Evolutionary conservation across 2,329 filamentous ascomycete species (phyloP).

Genomic region (Penicillium glabrum): DNA sequence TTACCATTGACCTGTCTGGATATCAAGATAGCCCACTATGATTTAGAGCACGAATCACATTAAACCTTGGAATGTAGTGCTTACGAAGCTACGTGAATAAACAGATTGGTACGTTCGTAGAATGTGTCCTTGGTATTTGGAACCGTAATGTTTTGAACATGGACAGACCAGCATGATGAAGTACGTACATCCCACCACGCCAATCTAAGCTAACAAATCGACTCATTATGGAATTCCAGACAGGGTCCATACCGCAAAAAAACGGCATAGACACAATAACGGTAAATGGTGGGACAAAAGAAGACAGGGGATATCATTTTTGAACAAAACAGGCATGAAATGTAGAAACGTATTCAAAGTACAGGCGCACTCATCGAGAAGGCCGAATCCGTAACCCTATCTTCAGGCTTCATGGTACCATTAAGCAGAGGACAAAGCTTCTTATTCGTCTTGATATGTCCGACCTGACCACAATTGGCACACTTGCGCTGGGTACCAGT

Average conservation of each 20-base stretch:
- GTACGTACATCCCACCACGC: not conserved
- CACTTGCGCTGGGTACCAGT: constrained; percentile 75
- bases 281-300: not conserved
- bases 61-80: too few species aligned
- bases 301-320: constrained; percentile 14
- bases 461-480: constrained; percentile 93
- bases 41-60: not conserved
- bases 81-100: not conserved
- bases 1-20: not conserved
- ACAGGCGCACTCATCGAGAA: constrained; percentile 49
- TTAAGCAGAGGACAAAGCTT: constrained; percentile 91
- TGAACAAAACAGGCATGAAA: not conserved
- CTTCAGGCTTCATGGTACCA: constrained; percentile 68
- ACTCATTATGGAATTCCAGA: not conserved
- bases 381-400: constrained; percentile 46
- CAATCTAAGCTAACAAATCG: not conserved
- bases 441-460: constrained; percentile 99
- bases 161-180: not conserved
- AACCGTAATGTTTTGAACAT: not conserved
- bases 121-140: not conserved
- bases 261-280: not conserved
- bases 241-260: not conserved
- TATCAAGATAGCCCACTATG: not conserved
- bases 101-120: too few species aligned
- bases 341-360: constrained; percentile 5